Evolutionary conservation across 2,329 filamentous ascomycete species (phyloP), one percentile per base, ranked within the genome.

Genomic region (Diaporthe nobilis): DNA sequence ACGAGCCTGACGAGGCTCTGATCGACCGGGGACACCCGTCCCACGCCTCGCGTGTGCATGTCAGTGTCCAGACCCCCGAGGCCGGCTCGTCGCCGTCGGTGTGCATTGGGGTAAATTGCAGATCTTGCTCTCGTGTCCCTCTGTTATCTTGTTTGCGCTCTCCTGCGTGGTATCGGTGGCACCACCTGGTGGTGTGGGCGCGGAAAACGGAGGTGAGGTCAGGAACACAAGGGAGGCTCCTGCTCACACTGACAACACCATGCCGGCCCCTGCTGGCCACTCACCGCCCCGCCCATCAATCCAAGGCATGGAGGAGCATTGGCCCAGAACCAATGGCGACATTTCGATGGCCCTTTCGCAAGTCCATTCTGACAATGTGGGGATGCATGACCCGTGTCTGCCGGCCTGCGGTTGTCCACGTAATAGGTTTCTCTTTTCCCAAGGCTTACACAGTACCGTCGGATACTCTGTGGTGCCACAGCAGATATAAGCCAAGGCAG

Each of bases 11-110:
- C 65, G 34, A 70, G 65, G 65, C 60, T 68, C 55, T 15, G 72
- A 68, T 73, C 65, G 49, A 42, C 65, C 65, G 65, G 65, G 65
- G 51, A 53, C n/a, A n/a, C 58, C 65, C 34, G 65, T 39, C 49
- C 47, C 34, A 20, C 47, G 28, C 47, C 31, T 68, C 31, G 65
- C 65, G 42, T 37, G 49, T 68, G 47, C 63, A 68, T 53, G 31
- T 68, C 63, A 39, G 25, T 28, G 6, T 12, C 31, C 63, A 68
- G 63, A 51, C 63, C 63, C 63, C 63, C 63, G 3, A 15, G 34
- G 44, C 31, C 47, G 31, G 44, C 63, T 12, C 31, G 5, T 37
- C 63, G 31, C 44, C 63, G 63, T 25, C 44, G 63, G 63, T 51
- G 63, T 39, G 31, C 3, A n/a, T 25, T 37, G 63, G 47, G 28